phyloP scores from a whole-genome alignment of 139 green algal species.

The Picochlorum sp. region DNA sequence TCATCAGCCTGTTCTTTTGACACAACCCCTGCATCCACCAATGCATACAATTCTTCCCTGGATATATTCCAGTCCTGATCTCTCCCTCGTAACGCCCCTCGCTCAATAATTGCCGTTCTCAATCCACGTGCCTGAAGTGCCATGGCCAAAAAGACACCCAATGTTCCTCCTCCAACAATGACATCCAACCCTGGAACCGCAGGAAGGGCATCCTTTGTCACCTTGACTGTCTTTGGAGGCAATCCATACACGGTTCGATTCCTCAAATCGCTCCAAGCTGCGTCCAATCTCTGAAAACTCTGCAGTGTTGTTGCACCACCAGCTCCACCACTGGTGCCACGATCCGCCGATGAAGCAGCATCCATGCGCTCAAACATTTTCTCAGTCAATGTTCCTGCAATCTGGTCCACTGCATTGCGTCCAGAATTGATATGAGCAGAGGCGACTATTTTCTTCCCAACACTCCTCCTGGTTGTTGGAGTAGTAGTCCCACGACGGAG shows the following conservation, averaged over 20 bases:
- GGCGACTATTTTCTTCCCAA: not conserved
- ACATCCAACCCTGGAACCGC: conserved; percentile 25
- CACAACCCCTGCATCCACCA: conserved; percentile 67
- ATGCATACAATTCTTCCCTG: conserved; percentile 59
- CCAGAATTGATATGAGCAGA: not conserved
- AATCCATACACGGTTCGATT: conserved; percentile 30
- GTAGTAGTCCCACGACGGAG: too few relatives aligned
- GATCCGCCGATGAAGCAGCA: not conserved
- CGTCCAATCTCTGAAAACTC: conserved; percentile 59
- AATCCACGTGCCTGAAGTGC: conserved; percentile 60
- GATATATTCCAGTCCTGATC: conserved; percentile 85
- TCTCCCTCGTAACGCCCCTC: conserved; percentile 61
- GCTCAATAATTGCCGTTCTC: conserved; percentile 83
- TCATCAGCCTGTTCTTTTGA: conserved; percentile 58
- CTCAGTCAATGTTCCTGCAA: not conserved
- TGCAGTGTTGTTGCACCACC: conserved; percentile 61
- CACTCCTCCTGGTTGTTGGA: too few relatives aligned
- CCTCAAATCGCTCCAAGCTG: conserved; percentile 53
- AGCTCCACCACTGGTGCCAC: conserved; percentile 44
- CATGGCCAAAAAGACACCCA: conserved; percentile 77
- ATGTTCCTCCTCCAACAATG: conserved; percentile 81
- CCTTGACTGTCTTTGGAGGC: conserved; percentile 47
- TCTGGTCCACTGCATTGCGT: not conserved
- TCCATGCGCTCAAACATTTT: not conserved
- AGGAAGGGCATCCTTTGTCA: conserved; percentile 8